Evolutionary conservation across 805 yeast species (phyloP), one percentile per base, ranked within the genome.

Genomic region (Blastobotrys americana): DNA sequence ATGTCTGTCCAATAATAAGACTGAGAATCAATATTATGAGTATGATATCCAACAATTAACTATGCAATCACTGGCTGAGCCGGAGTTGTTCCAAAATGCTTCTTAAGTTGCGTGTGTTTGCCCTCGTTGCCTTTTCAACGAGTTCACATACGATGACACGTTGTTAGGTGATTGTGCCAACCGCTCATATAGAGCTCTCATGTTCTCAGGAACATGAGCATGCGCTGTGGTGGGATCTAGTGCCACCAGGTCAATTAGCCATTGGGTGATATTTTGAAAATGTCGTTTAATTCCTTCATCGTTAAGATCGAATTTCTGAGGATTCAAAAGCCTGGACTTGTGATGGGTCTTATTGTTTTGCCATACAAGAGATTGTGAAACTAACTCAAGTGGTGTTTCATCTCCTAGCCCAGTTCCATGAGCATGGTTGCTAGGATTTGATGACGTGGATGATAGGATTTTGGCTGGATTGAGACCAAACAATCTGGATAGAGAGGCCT

Each of bases 291-390:
- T 25, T 25, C 31, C 31, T 8, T 25, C 10, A 13, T 25, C 31
- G 13, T 25, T 25, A 13, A 25, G 31, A 25, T 25, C 31, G 13
- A 25, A 25, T 17, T 13, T 8, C 37, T 34, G 18, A 6, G 16
- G 37, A 17, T 8, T 34, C 19, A 47, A 47, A 47, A 43, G 31
- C 47, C 42, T 34, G 42, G 37, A 23, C 37, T 27, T 35, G 15
- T 33, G 27, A 25, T 25, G 31, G 31, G 34, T 10, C 21, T 46
- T 34, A 44, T 15, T 4, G 25, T 36, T 17, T 10, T 36, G 3
- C 23, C 20, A 3, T 20, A 25, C 45, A 3, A 42, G 19, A 28
- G 19, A 19, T 21, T 28, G 15, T 13, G 31, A 25, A 8, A 13
- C 13, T 13, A 25, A 13, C 13, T 13, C 31, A 13, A 8, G 31